A percentile compares a stretch with the other conserved stretches of the same genome.
phyloP scores from a whole-genome alignment of 2,329 filamentous ascomycete genomes.

The Claviceps spartinae region DNA sequence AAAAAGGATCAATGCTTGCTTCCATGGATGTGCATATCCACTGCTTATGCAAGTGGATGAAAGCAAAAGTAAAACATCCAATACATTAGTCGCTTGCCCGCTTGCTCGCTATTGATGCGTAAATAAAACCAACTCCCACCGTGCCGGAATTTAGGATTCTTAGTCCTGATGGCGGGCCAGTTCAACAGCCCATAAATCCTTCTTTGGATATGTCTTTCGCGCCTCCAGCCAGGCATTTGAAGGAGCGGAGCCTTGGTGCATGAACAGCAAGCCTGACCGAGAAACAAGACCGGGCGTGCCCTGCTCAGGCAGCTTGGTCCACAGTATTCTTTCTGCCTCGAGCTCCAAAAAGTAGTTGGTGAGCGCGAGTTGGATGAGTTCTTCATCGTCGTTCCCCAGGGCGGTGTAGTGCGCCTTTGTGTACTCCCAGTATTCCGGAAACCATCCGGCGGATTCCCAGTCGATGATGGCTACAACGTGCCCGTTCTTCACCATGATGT shows the following conservation, averaged over 20 bases:
- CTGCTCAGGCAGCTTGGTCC: conserved; percentile 11
- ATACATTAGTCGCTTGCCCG: too few relatives aligned
- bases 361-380: conserved; percentile 10
- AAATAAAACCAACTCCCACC: not conserved
- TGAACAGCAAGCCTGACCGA: not conserved
- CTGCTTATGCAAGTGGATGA: too few relatives aligned
- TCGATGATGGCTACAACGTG: conserved; percentile 18
- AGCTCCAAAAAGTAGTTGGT: conserved; percentile 14
- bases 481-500: conserved; percentile 15
- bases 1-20: too few relatives aligned
- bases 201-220: conserved; percentile 9
- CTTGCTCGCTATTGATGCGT: not conserved
- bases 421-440: conserved; percentile 20
- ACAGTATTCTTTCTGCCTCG: conserved; percentile 11
- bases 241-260: conserved; percentile 9
- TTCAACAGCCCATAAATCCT: conserved; percentile 11
- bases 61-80: too few relatives aligned
- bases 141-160: not conserved
- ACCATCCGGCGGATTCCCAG: conserved; percentile 22
- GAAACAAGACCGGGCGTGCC: not conserved
- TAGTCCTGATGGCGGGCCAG: not conserved
- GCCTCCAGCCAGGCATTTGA: conserved; percentile 12
- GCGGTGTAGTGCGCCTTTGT: conserved; percentile 14
- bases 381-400: conserved; percentile 7
- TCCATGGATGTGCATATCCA: too few relatives aligned